These are phyloP conservation scores for Suillus luteus DNA, from an alignment of 768 basidiomycete species.

Conservation along the genomic window DNA sequence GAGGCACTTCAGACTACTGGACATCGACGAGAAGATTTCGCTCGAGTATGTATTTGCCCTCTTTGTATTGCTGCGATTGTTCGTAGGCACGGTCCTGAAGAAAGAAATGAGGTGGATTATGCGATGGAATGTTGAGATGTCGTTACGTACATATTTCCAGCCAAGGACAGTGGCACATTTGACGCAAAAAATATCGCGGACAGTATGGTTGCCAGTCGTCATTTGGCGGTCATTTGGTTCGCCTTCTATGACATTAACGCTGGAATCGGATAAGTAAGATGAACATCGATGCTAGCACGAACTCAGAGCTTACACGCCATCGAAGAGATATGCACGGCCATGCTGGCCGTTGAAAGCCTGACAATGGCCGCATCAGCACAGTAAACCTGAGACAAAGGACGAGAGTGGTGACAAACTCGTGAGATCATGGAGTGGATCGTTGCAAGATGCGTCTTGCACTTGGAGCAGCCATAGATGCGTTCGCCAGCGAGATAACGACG, in stretches of 20 bases:
- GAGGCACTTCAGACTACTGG: slow-evolving; percentile 49
- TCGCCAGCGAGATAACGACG: slow-evolving; percentile 83
- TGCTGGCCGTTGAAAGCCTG: slow-evolving; percentile 98
- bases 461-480: slow-evolving; percentile 86
- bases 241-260: slow-evolving; percentile 91
- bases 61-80: slow-evolving; percentile 92
- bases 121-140: slow-evolving; percentile 12
- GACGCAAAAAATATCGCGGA: slow-evolving; percentile 92
- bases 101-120: slow-evolving; percentile 9
- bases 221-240: slow-evolving; percentile 90
- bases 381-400: slow-evolving; percentile 4
- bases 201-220: slow-evolving; percentile 96
- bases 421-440: slow-evolving; percentile 91
- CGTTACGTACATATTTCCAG: slow-evolving; percentile 96
- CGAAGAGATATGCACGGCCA: slow-evolving; percentile 93
- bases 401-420: slow-evolving; percentile 52
- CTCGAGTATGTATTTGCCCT: slow-evolving; percentile 98
- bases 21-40: slow-evolving; percentile 87
- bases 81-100: slow-evolving; percentile 88
- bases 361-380: slow-evolving; percentile 20
- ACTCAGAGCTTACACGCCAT: slow-evolving; percentile 73
- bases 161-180: slow-evolving; percentile 87
- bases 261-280: slow-evolving; percentile 33
- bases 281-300: slow-evolving; percentile 18
- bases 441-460: slow-evolving; percentile 88